These are phyloP conservation scores for Hericium erinaceus DNA, from an alignment of 768 basidiomycete species.

Conservation along the genomic window DNA sequence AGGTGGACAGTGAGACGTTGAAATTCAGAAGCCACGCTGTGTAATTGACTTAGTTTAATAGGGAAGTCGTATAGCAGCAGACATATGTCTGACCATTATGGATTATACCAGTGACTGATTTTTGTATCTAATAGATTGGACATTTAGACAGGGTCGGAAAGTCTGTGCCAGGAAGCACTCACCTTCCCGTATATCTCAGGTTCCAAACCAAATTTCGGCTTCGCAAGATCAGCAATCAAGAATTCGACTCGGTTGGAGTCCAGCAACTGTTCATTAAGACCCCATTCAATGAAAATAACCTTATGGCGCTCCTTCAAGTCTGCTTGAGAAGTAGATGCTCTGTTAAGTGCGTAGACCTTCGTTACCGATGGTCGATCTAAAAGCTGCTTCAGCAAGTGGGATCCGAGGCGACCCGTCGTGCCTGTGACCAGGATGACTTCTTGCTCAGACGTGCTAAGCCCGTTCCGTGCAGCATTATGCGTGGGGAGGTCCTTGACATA, in stretches of 20 bases:
- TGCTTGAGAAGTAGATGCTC: neutral
- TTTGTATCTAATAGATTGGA: neutral
- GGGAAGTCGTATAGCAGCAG: neutral
- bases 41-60: neutral
- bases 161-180: neutral
- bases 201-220: conserved; percentile 6
- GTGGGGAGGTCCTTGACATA: conserved; percentile 21
- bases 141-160: neutral
- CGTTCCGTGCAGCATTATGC: conserved; percentile 3
- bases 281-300: conserved; percentile 10
- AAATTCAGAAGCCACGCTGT: conserved; percentile 1
- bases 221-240: conserved; percentile 7
- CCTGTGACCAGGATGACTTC: conserved; percentile 24
- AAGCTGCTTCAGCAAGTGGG: conserved; percentile 18
- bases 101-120: neutral
- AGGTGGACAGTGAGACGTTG: neutral
- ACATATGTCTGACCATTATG: neutral
- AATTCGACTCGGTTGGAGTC: conserved; percentile 4
- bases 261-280: conserved; percentile 8
- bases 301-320: conserved; percentile 4
- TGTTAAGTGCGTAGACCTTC: conserved; percentile 19
- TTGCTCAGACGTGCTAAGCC: conserved; percentile 1
- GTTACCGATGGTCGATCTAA: conserved; percentile 10
- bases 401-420: conserved; percentile 24
- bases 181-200: conserved; percentile 10